Evolutionary conservation across 169 alveolate species (phyloP), one percentile per base, ranked within the genome.

Genomic region (Perkinsus marinus): DNA sequence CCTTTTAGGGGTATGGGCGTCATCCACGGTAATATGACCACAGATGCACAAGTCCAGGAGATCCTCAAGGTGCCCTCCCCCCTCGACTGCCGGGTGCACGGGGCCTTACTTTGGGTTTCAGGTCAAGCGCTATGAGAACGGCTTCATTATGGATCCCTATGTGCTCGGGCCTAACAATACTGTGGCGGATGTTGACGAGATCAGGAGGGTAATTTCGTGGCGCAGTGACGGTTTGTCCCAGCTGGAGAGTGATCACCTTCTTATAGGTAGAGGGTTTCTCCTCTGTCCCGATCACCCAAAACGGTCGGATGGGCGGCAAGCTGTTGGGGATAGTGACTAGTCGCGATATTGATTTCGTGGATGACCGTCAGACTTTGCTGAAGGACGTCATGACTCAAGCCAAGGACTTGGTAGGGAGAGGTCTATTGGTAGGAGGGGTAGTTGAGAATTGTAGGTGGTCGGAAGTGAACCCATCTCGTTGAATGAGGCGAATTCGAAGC

Each of bases 1-100:
- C 26, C 36, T 39, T 68, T 3, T 91, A 93, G 98, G 39, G 99
- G 99, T 17, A 93, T 97, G 41, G 99, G 99, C 0, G 94, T 97
- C 68, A 96, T 97, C 69, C 99, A 97, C 95, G 96, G 96, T 92
- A 97, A 97, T 95, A 93, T 96, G 95, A 93, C 96, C 39, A 93
- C 96, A 17, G 97, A 95, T 46, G 96, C 95, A 30, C 97, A 96
- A 91, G 96, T 96, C 9, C 94, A 94, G 93, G 97, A 97, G 89
- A 98, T 97, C 79, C 79, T 57, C 79, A 57, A 57, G 79, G 79
- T 57, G 22, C 36, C 36, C 22, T 16, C 7, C 7, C 79, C 79
- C 22, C 79, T 57, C 22, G n/a, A n/a, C 22, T 13, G 79, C 22
- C 30, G 22, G 9, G 22, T 57, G 30, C 97, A 96, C 16, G 94